phyloP scores from a whole-genome alignment of 2,329 filamentous ascomycete species.

The Talaromyces atroroseus region DNA sequence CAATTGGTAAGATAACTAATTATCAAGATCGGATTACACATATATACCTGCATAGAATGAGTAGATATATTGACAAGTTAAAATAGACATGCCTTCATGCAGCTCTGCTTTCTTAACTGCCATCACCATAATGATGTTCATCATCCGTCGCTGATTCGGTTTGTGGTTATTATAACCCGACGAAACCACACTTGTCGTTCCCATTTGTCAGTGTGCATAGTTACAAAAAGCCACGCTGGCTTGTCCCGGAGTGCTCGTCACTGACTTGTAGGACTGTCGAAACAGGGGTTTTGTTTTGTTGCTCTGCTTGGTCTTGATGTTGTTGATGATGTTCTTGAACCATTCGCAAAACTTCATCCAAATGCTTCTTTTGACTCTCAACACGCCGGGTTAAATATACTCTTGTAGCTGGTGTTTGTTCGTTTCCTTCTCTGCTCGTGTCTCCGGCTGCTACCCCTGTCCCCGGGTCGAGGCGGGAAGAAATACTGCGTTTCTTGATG shows the following conservation, averaged over 20 bases:
- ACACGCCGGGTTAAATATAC: slow-evolving; percentile 54
- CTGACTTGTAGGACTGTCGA: slow-evolving; percentile 11
- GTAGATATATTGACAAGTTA: too few relatives aligned
- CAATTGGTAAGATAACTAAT: not conserved
- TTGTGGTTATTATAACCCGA: not conserved
- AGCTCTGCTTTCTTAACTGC: too few relatives aligned
- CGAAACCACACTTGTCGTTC: not conserved
- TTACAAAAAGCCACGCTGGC: slow-evolving; percentile 2
- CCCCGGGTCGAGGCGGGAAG: slow-evolving; percentile 26
- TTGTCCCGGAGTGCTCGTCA: not conserved
- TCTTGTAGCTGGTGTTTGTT: slow-evolving; percentile 36
- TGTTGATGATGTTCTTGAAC: slow-evolving; percentile 16
- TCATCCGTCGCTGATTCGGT: too few relatives aligned
- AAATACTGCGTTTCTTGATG: slow-evolving; percentile 50
- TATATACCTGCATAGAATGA: not conserved
- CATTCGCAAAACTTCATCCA: slow-evolving; percentile 26
- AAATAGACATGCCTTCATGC: too few relatives aligned
- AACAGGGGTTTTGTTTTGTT: not conserved
- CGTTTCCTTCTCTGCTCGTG: too few relatives aligned
- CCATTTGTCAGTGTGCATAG: slow-evolving; percentile 1
- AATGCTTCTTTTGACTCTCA: slow-evolving; percentile 33
- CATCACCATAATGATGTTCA: too few relatives aligned
- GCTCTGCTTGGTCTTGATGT: not conserved
- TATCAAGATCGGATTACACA: not conserved
- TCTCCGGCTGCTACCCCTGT: not conserved